Evolutionary conservation across 2,329 filamentous ascomycete species (phyloP).

Genomic region (Pochonia chlamydosporia): DNA sequence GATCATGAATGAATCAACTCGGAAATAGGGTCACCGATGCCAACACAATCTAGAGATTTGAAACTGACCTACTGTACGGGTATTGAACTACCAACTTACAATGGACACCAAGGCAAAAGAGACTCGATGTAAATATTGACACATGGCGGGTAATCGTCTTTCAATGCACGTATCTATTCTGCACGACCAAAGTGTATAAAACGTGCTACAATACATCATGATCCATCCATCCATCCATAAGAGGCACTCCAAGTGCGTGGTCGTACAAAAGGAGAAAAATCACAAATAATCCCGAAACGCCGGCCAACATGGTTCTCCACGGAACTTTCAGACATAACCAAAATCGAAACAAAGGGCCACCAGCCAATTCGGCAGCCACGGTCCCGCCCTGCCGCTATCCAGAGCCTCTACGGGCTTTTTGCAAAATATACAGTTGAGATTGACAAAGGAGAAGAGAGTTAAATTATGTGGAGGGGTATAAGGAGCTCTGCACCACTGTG

Average conservation of each 20-base stretch:
- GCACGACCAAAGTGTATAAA: background rate
- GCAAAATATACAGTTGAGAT: slow-evolving; percentile 15
- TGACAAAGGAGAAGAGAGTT: slow-evolving; percentile 10
- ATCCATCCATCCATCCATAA: slow-evolving; percentile 12
- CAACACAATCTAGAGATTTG: too few relatives aligned
- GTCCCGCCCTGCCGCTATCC: background rate
- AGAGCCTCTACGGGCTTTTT: slow-evolving; percentile 11
- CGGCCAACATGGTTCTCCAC: slow-evolving; percentile 10
- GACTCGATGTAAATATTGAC: background rate
- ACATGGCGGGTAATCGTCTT: background rate
- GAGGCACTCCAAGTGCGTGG: background rate
- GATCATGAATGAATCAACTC: too few relatives aligned
- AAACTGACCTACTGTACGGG: too few relatives aligned
- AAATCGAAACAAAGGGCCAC: background rate
- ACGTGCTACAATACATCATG: slow-evolving; percentile 12
- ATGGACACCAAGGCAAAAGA: slow-evolving; percentile 14
- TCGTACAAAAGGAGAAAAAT: background rate
- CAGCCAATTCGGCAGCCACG: background rate
- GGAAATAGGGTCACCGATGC: too few relatives aligned
- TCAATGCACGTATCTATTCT: background rate
- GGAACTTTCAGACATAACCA: slow-evolving; percentile 3
- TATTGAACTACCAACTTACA: too few relatives aligned
- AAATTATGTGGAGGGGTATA: slow-evolving; percentile 18
- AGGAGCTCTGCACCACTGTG: slow-evolving; percentile 10
- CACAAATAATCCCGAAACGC: slow-evolving; percentile 12